phyloP scores from a whole-genome alignment of 305 asterid genomes.

The Fraxinus xanthoxyloides region DNA sequence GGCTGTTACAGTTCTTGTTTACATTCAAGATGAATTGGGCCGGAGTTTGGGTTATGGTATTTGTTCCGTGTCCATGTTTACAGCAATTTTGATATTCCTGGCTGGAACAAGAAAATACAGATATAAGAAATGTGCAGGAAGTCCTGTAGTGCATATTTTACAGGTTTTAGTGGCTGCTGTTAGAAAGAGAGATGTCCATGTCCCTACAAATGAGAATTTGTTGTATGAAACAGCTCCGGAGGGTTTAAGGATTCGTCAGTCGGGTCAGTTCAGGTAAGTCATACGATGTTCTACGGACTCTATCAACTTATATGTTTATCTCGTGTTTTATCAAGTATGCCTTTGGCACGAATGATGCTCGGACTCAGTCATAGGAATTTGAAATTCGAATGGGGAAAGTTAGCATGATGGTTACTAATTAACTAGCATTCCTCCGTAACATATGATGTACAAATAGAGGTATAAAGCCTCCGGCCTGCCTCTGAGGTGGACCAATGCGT shows the following conservation, averaged over 20 bases:
- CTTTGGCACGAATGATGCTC: not conserved
- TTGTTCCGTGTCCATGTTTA: slow-evolving; percentile 41
- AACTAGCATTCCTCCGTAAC: not conserved
- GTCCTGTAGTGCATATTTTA: slow-evolving; percentile 46
- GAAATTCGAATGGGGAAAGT: not conserved
- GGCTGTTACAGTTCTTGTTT: slow-evolving; percentile 50
- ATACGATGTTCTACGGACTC: not conserved
- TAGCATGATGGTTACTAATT: not conserved
- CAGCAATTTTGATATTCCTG: slow-evolving; percentile 35
- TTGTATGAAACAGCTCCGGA: slow-evolving; percentile 33
- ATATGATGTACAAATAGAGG: not conserved
- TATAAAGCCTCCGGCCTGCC: not conserved
- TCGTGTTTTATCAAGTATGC: not conserved
- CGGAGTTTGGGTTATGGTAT: slow-evolving; percentile 53
- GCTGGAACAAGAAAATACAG: slow-evolving; percentile 39
- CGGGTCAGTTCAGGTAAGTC: slow-evolving; percentile 33
- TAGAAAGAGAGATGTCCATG: slow-evolving; percentile 35
- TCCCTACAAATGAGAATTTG: slow-evolving; percentile 25
- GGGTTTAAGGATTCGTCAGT: slow-evolving; percentile 29
- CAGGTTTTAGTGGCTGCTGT: slow-evolving; percentile 40
- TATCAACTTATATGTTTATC: not conserved
- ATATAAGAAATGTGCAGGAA: slow-evolving; percentile 40
- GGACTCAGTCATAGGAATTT: not conserved
- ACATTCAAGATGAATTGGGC: slow-evolving; percentile 42
- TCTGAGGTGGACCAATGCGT: not conserved